Evolutionary conservation across 345 rosid genomes (phyloP).

Genomic region (Adansonia digitata): DNA sequence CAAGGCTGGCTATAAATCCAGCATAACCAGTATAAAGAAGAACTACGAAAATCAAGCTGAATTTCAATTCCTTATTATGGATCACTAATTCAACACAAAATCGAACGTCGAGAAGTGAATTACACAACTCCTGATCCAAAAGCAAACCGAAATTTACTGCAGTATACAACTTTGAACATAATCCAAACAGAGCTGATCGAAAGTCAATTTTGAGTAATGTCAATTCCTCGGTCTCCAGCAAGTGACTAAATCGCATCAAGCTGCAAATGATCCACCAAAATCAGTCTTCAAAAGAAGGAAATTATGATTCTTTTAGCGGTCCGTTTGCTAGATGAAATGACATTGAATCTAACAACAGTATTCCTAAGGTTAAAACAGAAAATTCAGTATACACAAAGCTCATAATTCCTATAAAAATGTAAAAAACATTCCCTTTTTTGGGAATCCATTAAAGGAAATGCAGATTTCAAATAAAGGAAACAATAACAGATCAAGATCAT

Average conservation of each 20-base stretch:
- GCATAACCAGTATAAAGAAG: conserved; percentile 10
- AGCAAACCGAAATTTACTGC: background rate
- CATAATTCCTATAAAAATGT: background rate
- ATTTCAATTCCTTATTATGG: conserved; percentile 14
- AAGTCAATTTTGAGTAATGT: conserved; percentile 18
- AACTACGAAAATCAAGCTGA: conserved; percentile 2
- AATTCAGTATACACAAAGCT: background rate
- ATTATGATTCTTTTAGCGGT: background rate
- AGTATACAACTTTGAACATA: background rate
- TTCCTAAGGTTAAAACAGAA: background rate
- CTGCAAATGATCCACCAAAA: conserved; percentile 32
- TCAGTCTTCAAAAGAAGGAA: background rate
- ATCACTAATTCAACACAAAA: conserved; percentile 15
- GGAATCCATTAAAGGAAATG: conserved; percentile 14
- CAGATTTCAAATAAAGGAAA: conserved; percentile 34
- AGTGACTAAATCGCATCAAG: conserved; percentile 21
- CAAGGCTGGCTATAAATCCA: conserved; percentile 10
- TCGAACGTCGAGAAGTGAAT: conserved; percentile 14
- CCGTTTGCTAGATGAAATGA: background rate
- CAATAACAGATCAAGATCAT: conserved; percentile 23
- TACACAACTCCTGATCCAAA: conserved; percentile 13
- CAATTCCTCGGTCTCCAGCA: conserved; percentile 17
- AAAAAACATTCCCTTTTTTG: conserved; percentile 7
- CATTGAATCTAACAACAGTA: background rate
- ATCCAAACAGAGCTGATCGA: conserved; percentile 16